A percentile compares a stretch with the other conserved stretches of the same genome.
phyloP scores from a whole-genome alignment of 2,329 filamentous ascomycete genomes.

The Aspergillus sp. region DNA sequence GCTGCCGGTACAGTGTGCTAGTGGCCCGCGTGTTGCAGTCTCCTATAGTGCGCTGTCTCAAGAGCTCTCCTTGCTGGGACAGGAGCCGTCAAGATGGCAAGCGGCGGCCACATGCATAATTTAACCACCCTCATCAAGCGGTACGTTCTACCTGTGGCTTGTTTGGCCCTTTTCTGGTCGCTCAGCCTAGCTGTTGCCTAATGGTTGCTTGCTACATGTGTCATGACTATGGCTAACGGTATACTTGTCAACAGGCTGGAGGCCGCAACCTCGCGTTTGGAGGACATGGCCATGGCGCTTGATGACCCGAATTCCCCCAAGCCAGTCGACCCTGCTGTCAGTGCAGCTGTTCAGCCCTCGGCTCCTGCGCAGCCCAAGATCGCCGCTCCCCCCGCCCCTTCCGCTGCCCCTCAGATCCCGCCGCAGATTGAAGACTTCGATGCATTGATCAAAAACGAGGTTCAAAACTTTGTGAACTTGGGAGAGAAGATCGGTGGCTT shows the following conservation, averaged over 20 bases:
- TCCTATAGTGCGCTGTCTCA: neutral
- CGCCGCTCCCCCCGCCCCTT: slow-evolving; percentile 34
- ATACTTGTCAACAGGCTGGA: slow-evolving; percentile 65
- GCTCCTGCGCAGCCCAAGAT: slow-evolving; percentile 20
- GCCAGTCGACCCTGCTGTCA: slow-evolving; percentile 16
- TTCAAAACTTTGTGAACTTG: slow-evolving; percentile 68
- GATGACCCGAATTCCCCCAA: slow-evolving; percentile 41
- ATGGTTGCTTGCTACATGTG: no score
- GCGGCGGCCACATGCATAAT: slow-evolving; percentile 80
- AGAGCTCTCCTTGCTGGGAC: neutral
- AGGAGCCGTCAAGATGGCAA: slow-evolving; percentile 49
- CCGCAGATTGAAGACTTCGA: slow-evolving; percentile 85
- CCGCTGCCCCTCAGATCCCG: slow-evolving; percentile 55
- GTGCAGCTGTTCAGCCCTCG: slow-evolving; percentile 17
- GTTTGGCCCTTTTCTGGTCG: neutral
- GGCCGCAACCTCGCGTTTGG: slow-evolving; percentile 88
- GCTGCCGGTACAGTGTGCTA: no score
- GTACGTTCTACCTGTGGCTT: slow-evolving; percentile 46
- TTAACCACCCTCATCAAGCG: slow-evolving; percentile 96
- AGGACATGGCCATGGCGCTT: slow-evolving; percentile 82
- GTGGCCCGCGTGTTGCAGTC: neutral
- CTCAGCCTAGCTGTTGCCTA: neutral
- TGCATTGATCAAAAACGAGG: slow-evolving; percentile 60
- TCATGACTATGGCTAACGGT: slow-evolving; percentile 24
- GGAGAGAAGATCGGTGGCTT: slow-evolving; percentile 70